phyloP scores from a whole-genome alignment of 768 basidiomycete genomes.

The Astraeus odoratus region DNA sequence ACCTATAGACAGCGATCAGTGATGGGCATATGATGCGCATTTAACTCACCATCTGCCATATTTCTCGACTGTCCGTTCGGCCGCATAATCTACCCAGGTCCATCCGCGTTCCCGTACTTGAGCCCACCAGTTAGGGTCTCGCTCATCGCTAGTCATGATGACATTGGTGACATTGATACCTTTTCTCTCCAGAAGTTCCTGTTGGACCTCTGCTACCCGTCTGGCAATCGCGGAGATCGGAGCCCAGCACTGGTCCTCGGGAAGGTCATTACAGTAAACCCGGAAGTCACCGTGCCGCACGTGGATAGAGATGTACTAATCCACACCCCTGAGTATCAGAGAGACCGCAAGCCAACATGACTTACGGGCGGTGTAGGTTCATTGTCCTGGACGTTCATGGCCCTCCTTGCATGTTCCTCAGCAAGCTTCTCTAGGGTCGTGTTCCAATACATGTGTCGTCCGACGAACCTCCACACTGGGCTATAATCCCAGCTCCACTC shows the following conservation, averaged over 20 bases:
- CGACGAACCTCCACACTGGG: conserved; percentile 53
- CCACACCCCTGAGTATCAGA: neutral
- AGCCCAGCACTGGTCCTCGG: conserved; percentile 45
- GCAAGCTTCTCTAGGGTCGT: conserved; percentile 35
- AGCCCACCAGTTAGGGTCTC: conserved; percentile 51
- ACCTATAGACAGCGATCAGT: conserved; percentile 39
- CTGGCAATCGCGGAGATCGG: conserved; percentile 45
- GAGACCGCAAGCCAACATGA: conserved; percentile 2
- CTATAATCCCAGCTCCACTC: conserved; percentile 53
- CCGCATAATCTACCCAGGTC: conserved; percentile 43
- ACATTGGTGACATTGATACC: conserved; percentile 45
- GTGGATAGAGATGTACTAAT: conserved; percentile 52
- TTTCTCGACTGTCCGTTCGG: conserved; percentile 33
- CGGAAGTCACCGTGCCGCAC: conserved; percentile 51
- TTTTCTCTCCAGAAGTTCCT: conserved; percentile 38
- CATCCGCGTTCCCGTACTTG: conserved; percentile 44
- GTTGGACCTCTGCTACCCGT: conserved; percentile 49
- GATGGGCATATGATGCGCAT: neutral
- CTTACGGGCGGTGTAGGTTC: conserved; percentile 42
- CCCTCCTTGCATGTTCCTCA: conserved; percentile 38
- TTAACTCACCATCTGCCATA: conserved; percentile 44
- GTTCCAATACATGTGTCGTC: conserved; percentile 46
- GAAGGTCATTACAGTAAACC: conserved; percentile 36
- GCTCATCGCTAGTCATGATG: conserved; percentile 61
- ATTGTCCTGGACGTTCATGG: conserved; percentile 32